Base-by-base conservation (phyloP, 1,284 basidiomycete genomes). In the Meira miltonrushii region DNA sequence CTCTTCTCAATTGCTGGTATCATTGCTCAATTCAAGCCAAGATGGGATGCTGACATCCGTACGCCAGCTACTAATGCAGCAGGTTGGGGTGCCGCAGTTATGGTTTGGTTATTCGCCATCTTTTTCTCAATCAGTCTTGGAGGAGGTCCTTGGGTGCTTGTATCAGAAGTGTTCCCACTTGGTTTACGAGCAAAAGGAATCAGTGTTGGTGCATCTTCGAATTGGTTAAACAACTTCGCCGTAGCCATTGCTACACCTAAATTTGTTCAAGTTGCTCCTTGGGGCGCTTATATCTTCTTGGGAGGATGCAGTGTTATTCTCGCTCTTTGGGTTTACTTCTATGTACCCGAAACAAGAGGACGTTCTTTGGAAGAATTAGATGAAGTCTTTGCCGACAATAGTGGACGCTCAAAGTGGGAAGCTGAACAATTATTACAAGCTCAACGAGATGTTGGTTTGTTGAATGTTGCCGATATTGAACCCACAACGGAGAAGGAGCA, bases 151-250 rank as follows among this genome's bases (percentile, higher is more conserved):
- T 93, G 90, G 89, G 84, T 90, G 1, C 82, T 90, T 1, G 86
- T 88, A 0, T 85, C 84, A 65, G 89, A 90, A 79, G 86, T 93
- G 21, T 92, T 92, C 79, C 87, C 91, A 5, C 81, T 90, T 15
- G 88, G 88, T 8, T 85, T 92, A 78, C 83, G 90, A 71, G 86
- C 89, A 64, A 86, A 87, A 75, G 91, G 90, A 62, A 89, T 91
- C 6, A 84, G 88, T 23, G 73, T 93, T 21, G 86, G 88, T n/a
- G 90, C 89, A 1, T 86, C 88, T 2, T 89, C 87, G 41, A 89
- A 89, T 76, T 90, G 89, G 88, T 69, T 84, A 43, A 89, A 88
- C 72, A 89, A 88, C 63, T 89, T 88, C 87, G 66, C 23, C 83
- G 80, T 67, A 33, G 67, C 53, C 51, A 64, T 65, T 57, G 60